Conservation (phyloP, 1,284 basidiomycete species). For the Cryptococcus neoformans region DNA sequence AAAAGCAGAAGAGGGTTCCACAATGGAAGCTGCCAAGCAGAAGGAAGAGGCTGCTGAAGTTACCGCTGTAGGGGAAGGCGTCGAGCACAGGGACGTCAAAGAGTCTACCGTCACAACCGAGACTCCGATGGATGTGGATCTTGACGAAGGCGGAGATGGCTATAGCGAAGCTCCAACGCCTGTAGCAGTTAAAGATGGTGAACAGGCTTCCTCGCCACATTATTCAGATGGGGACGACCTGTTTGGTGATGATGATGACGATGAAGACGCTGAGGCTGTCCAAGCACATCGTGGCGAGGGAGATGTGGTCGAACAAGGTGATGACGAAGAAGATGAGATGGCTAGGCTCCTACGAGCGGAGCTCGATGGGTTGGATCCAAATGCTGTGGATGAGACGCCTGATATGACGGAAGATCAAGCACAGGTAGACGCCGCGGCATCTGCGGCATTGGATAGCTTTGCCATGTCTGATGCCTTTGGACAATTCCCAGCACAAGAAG, state of each 20-base stretch:
- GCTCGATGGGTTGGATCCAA: constrained; percentile 46
- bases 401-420: constrained; percentile 6
- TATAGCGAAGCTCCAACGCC: constrained; percentile 30
- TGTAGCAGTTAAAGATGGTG: background rate
- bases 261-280: constrained; percentile 20
- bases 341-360: constrained; percentile 32
- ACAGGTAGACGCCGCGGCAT: constrained; percentile 7
- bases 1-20: constrained; percentile 4
- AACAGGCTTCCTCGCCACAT: constrained; percentile 4
- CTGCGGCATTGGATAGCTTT: constrained; percentile 21
- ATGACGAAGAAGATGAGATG: constrained; percentile 38
- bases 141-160: constrained; percentile 47
- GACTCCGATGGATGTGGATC: constrained; percentile 41
- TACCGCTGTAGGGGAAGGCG: constrained; percentile 37
- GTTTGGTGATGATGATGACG: constrained; percentile 16
- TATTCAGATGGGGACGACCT: constrained; percentile 20
- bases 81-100: constrained; percentile 29
- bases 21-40: background rate
- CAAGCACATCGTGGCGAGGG: constrained; percentile 26
- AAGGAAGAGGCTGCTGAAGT: background rate
- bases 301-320: constrained; percentile 17
- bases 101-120: constrained; percentile 32
- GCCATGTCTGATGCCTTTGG: constrained; percentile 7
- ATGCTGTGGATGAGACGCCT: constrained; percentile 5
- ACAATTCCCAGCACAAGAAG: constrained; percentile 1